Evolutionary conservation across 805 yeast genomes (phyloP).

Genomic region (Kuraishia ogatae): DNA sequence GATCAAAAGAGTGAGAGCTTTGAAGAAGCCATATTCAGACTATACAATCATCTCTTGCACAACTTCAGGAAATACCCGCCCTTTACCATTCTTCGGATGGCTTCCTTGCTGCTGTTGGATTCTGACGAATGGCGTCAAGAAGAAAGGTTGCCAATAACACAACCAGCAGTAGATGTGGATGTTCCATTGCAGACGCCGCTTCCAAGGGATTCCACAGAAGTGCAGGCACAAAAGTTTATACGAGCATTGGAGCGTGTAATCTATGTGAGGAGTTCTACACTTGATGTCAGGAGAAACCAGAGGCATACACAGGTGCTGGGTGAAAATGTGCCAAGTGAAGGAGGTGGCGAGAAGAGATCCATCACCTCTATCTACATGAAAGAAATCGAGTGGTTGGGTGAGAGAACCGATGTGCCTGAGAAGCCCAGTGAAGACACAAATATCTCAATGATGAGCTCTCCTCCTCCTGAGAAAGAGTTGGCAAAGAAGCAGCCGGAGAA

Average conservation of each 20-base stretch:
- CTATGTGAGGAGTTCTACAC: background rate
- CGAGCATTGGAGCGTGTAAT: background rate
- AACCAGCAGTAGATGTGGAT: background rate
- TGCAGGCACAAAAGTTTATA: background rate
- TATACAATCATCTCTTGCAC: conserved; percentile 5
- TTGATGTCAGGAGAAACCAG: background rate
- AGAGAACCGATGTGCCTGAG: background rate
- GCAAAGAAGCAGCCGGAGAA: background rate
- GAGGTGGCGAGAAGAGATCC: background rate
- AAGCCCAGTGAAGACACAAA: background rate
- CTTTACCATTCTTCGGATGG: conserved; percentile 17
- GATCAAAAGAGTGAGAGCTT: conserved; percentile 8
- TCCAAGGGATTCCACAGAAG: background rate
- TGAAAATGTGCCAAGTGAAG: background rate
- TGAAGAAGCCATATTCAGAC: conserved; percentile 7
- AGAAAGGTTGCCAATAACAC: background rate
- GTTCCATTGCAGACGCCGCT: background rate
- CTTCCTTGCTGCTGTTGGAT: conserved; percentile 1
- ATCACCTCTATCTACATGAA: background rate
- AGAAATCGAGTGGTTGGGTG: background rate
- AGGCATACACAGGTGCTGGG: background rate
- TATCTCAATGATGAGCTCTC: no score
- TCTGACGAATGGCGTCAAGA: background rate
- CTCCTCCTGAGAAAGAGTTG: background rate
- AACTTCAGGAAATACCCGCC: conserved; percentile 19